phyloP scores from a whole-genome alignment of 805 yeast genomes.

The Candida ficus region DNA sequence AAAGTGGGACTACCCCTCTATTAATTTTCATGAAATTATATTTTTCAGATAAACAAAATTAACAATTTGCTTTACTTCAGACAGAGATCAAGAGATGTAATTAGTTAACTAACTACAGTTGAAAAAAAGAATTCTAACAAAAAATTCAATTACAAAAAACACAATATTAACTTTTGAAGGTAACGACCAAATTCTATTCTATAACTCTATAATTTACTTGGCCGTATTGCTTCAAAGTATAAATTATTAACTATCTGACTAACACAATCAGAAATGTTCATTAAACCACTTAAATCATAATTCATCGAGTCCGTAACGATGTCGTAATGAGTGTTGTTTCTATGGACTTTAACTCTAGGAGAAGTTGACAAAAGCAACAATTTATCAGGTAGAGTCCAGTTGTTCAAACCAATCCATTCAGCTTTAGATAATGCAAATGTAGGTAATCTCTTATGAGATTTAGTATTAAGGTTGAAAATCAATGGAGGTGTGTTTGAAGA shows the following conservation, averaged over 20 bases:
- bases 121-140: no score
- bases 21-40: no score
- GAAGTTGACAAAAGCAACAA: not conserved
- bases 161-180: no score
- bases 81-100: no score
- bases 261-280: not conserved
- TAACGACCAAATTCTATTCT: not conserved
- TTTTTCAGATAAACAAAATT: no score
- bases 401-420: slow-evolving; percentile 5
- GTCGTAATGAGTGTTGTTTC: not conserved
- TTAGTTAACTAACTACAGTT: no score
- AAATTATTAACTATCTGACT: not conserved
- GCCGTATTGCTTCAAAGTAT: not conserved
- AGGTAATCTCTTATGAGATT: not conserved
- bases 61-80: no score
- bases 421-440: not conserved
- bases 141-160: no score
- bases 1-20: no score
- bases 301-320: not conserved
- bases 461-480: not conserved
- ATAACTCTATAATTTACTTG: not conserved
- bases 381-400: slow-evolving; percentile 5
- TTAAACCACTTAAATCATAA: slow-evolving; percentile 3
- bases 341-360: not conserved
- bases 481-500: not conserved